Evolutionary conservation across 2,329 filamentous ascomycete genomes (phyloP), one percentile per base, ranked within the genome.

Genomic region (Xylariaceae sp.): DNA sequence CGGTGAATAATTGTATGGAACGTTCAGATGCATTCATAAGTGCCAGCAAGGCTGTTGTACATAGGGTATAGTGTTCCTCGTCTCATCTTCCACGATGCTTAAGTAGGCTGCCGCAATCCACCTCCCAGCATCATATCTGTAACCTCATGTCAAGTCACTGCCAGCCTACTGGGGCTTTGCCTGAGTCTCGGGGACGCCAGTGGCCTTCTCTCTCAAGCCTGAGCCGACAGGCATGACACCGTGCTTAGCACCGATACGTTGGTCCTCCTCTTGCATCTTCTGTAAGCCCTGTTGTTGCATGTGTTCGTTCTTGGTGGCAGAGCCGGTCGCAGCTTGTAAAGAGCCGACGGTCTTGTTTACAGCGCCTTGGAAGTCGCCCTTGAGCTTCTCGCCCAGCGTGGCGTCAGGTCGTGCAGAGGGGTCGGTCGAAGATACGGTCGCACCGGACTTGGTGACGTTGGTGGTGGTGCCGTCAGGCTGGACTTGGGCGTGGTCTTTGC

Each of bases 221-320:
- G 49, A 51, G 6, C 62, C 62, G 2, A 63, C 57, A 10, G 62
- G 60, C 59, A 61, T 58, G 17, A 56, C 39, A 11, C 62, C 62
- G 31, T 60, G 52, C 56, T 63, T 63, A 31, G 56, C 51, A 1
- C 48, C 62, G 6, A 64, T 39, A 2, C 62, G 50, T 47, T 64
- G 56, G 48, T 64, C 62, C 40, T 64, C 62, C 36, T 56, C 55
- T 33, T 58, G 59, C 62, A 64, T 64, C 51, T 61, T 62, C 16
- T 53, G 38, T 12, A 51, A 42, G 12, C 62, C 62, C 50, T 63
- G 55, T 46, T 59, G 54, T 43, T 63, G 47, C 48, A 64, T 45
- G 44, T 42, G 54, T 45, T 61, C 50, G 54, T 62, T 64, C 10
- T 53, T 18, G 4, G 57, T 42, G 38, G 50, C 31, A 10, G 60